phyloP scores from a whole-genome alignment of 2,329 filamentous ascomycete genomes.

The Geoglossum cookeanum region DNA sequence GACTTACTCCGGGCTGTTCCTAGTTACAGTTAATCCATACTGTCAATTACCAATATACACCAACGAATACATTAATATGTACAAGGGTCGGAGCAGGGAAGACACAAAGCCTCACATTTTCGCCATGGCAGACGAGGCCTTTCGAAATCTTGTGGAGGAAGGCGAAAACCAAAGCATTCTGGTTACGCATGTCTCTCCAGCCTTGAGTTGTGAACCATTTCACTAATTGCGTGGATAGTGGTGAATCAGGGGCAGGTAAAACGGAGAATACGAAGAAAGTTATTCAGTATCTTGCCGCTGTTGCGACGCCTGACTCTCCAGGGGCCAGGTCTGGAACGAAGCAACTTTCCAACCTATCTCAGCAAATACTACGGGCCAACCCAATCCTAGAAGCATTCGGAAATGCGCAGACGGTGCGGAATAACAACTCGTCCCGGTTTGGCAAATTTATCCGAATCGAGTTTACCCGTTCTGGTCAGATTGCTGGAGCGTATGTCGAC shows the following conservation, averaged over 20 bases:
- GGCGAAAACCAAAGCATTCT: conserved; percentile 93
- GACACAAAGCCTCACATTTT: conserved; percentile 96
- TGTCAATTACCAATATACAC: conserved; percentile 87
- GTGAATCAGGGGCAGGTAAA: conserved; percentile 94
- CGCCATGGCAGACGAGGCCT: conserved; percentile 92
- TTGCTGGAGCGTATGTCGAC: conserved; percentile 90
- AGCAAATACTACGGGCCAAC: conserved; percentile 90
- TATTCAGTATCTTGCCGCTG: conserved; percentile 92
- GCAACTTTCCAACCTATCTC: conserved; percentile 69
- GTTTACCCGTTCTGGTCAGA: conserved; percentile 72
- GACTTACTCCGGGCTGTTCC: conserved; percentile 91
- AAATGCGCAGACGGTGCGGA: conserved; percentile 91
- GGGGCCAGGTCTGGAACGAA: conserved; percentile 38
- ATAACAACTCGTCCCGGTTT: conserved; percentile 96
- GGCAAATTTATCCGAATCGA: conserved; percentile 98
- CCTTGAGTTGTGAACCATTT: background rate
- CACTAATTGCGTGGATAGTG: conserved; percentile 23
- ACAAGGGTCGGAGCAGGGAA: conserved; percentile 75
- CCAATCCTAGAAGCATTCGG: conserved; percentile 96
- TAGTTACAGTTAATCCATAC: conserved; percentile 95
- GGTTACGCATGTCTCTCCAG: conserved; percentile 43
- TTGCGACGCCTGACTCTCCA: conserved; percentile 66
- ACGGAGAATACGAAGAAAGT: conserved; percentile 99
- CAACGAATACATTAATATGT: conserved; percentile 96
- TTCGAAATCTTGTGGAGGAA: conserved; percentile 87